phyloP scores from a whole-genome alignment of 2,329 filamentous ascomycete genomes.

The Colletotrichum tropicicola region DNA sequence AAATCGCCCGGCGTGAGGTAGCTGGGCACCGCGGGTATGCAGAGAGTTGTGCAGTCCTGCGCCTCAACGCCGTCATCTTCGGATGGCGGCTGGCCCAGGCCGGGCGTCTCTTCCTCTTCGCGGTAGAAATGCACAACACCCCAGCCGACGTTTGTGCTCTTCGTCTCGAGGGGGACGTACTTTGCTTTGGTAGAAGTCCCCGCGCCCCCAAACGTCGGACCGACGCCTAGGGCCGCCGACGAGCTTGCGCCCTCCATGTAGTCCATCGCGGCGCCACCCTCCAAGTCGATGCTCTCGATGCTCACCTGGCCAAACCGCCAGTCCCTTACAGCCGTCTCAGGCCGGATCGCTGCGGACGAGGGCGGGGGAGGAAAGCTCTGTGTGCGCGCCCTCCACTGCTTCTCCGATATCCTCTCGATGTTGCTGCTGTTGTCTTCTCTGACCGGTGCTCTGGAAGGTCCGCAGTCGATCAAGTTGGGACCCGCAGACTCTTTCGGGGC shows the following conservation, averaged over 20 bases:
- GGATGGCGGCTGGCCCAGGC: constrained; percentile 47
- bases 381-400: constrained; percentile 49
- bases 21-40: constrained; percentile 92
- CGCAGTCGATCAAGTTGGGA: constrained; percentile 61
- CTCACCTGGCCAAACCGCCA: constrained; percentile 84
- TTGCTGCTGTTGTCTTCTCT: constrained; percentile 42
- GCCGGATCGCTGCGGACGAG: constrained; percentile 53
- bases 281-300: constrained; percentile 84
- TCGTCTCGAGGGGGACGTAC: constrained; percentile 76
- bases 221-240: constrained; percentile 61
- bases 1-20: constrained; percentile 94
- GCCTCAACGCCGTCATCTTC: constrained; percentile 43
- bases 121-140: constrained; percentile 95
- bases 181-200: constrained; percentile 85
- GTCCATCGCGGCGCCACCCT: constrained; percentile 34
- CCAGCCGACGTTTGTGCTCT: constrained; percentile 84
- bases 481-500: constrained; percentile 7
- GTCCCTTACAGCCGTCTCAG: constrained; percentile 66
- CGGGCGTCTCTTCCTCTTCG: constrained; percentile 78
- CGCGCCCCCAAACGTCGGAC: constrained; percentile 63
- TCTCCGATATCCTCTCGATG: constrained; percentile 48
- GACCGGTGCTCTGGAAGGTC: constrained; percentile 46
- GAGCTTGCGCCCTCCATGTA: constrained; percentile 50
- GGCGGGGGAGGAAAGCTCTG: constrained; percentile 53
- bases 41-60: constrained; percentile 86